Evolutionary conservation across 176 grass and related monocot species (phyloP), one percentile per base, ranked within the genome.

Genomic region (Urochloa ruziziensis): DNA sequence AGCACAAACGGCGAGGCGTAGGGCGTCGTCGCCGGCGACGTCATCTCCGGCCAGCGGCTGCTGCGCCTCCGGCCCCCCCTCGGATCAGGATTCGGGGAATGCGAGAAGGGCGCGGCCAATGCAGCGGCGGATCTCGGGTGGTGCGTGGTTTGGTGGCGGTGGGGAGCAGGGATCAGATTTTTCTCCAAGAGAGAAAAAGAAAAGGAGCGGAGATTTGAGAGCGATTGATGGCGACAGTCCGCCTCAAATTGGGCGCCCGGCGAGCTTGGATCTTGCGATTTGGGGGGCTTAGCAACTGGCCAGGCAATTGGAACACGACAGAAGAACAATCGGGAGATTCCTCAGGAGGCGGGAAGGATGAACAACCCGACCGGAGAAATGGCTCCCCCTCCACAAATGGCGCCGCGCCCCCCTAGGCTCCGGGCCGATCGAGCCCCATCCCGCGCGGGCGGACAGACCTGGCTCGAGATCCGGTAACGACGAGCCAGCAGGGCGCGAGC

Each of bases 1-100:
- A 98, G 85, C 53, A 93, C 42, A 51, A 98, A 90, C 44, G 96
- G 92, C 28, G 91, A 95, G 67, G 84, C 43, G 74, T 83, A 73
- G 40, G 82, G 23, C 40, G 85, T 74, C 37, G 87, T 80, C 69
- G 83, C 76, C 67, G 89, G 68, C 80, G 51, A 73, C 67, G 80
- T 87, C 89, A 90, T 90, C 79, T 58, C 88, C 66, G 74, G 88
- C 53, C 67, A 80, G 66, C 18, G 51, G 52, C 53, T 12, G 75
- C 57, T 25, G 60, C 61, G 25, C 10, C 35, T 39, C 11, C 47
- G 25, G 53, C 51, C 13, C 10, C 57, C 13, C 6, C 67, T 52
- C 10, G 52, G 39, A 19, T 73, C 48, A 57, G 8, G 35, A 77
- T 24, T 56, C 3, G 51, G 42, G 3, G 82, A 84, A 67, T 73